Base-by-base conservation (phyloP, 2,329 filamentous ascomycete genomes). In the Sclerotinia spermophila region DNA sequence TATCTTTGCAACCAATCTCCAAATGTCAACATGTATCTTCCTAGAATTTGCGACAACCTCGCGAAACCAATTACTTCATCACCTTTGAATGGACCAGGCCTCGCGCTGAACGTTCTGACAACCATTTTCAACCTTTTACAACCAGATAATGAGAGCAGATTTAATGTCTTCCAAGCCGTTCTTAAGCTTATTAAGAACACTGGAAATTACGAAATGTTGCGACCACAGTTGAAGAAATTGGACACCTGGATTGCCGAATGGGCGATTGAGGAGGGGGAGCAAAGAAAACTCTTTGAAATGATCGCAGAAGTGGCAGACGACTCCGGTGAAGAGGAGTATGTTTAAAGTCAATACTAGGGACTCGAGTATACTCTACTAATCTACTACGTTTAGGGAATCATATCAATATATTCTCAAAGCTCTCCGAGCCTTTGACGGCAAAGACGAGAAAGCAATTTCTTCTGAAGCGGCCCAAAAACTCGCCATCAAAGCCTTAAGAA, bases 111-210 rank as follows among this genome's bases (percentile, higher is more conserved):
- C 76, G 92, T 96, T 77, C 88, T 99, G 76, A 94, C 93, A 79
- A 97, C 94, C 77, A 89, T 99, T 79, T 99, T 98, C 90, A 99
- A 99, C 87, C 91, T 96, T 75, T 87, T 98, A 76, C 84, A 90
- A 76, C 84, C 90, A 73, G 85, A 90, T 78, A 91, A 94, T 79
- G 90, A 93, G 69, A 87, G 92, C 79, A 90, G 96, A 73, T 97
- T 91, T 83, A 92, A 97, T 80, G 93, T 99, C 72, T 92, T 99
- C 79, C 86, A 96, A 81, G 89, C 94, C 78, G 94, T 97, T 77
- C 83, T 98, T 74, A 90, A 90, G 77, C 92, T 97, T 77, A 89
- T 97, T 81, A 91, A 91, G 80, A 82, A 84, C 71, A 86, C 91
- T 77, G 85, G 87, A 79, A 88, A 93, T 81, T 99, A 93, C 79